Evolutionary conservation across 2,329 filamentous ascomycete genomes (phyloP), one percentile per base, ranked within the genome.

Genomic region (Colletotrichum sojae): DNA sequence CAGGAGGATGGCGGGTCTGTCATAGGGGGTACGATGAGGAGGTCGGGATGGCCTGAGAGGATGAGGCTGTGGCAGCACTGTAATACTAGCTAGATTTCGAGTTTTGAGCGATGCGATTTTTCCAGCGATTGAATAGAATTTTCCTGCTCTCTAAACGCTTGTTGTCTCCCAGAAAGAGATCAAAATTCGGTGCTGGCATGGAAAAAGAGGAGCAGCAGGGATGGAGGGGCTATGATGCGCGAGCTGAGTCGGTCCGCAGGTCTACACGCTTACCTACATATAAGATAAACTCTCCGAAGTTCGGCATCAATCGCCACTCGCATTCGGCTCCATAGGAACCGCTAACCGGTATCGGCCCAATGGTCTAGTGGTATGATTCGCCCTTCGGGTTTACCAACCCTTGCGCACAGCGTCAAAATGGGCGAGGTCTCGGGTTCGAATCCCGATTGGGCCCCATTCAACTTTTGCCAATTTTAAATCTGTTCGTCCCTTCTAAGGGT

Each of bases 1-100:
- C n/a, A 74, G 81, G 56, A 77, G 76, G 61, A 66, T 80, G 43
- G 76, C 77, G 64, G 78, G 77, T 6, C 43, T 80, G 46, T 12
- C 46, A 12, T 49, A 36, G 31, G 9, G 31, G 20, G 10, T n/a
- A 12, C n/a, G 18, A 25, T 12, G n/a, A 22, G 16, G n/a, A 20
- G n/a, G 16, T 6, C 8, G 46, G n/a, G 46, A 5, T 49, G 16
- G 46, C 46, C 8, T 18, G 46, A 25, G 46, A n/a, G 6, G 16
- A 53, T 36, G 31, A 36, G 9, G 10, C 10, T 12, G 31, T 36
- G 31, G n/a, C 6, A 4, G 31, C 12, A 43, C 8, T 55, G 16
- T 18, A 12, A 18, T 0, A 12, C 2, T 25, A 12, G 31, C 3
- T 27, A 40, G 22, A 43, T 18, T 43, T 3, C 1, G 18, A 10